A percentile compares a stretch with the other conserved stretches of the same genome.
These are phyloP conservation scores for Blastobotrys persicus DNA, from an alignment of 1,139 yeast species.

Conservation along the genomic window DNA sequence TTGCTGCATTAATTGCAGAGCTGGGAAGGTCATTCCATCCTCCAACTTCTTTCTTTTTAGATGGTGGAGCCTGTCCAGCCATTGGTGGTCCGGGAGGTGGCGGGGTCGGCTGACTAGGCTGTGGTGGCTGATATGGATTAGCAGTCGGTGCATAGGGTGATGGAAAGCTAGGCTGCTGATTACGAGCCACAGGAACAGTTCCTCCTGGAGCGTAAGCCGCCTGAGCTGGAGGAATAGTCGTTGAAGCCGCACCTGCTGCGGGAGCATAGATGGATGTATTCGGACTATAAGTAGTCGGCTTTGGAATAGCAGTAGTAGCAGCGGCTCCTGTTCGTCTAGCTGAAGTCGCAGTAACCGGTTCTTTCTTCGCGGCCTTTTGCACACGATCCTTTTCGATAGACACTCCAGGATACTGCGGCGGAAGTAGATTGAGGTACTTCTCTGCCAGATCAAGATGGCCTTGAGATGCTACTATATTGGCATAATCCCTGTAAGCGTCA, in stretches of 20 bases:
- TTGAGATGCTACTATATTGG: conserved; percentile 72
- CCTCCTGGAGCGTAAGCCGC: no score
- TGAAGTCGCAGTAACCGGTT: conserved; percentile 5
- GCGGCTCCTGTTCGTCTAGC: conserved; percentile 9
- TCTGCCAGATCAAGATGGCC: conserved; percentile 85
- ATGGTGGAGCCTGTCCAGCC: conserved; percentile 36
- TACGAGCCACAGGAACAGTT: not conserved
- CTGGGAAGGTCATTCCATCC: conserved; percentile 96
- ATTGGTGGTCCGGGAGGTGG: conserved; percentile 26
- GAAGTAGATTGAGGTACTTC: conserved; percentile 65
- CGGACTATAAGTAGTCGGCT: conserved; percentile 11
- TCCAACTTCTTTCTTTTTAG: conserved; percentile 54
- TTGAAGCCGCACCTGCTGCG: conserved; percentile 11
- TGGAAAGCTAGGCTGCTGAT: not conserved
- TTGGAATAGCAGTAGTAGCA: conserved; percentile 15
- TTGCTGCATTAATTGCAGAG: conserved; percentile 38
- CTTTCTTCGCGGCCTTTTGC: conserved; percentile 48
- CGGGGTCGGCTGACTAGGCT: conserved; percentile 20
- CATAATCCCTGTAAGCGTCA: conserved; percentile 68
- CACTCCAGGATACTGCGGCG: conserved; percentile 59
- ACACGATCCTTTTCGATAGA: conserved; percentile 77
- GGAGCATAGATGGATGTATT: conserved; percentile 16
- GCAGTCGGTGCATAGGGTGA: conserved; percentile 18
- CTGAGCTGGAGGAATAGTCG: conserved; percentile 13
- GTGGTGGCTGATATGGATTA: conserved; percentile 11